phyloP scores from a whole-genome alignment of 2,329 filamentous ascomycete species.

The Trichoderma semiorbis region DNA sequence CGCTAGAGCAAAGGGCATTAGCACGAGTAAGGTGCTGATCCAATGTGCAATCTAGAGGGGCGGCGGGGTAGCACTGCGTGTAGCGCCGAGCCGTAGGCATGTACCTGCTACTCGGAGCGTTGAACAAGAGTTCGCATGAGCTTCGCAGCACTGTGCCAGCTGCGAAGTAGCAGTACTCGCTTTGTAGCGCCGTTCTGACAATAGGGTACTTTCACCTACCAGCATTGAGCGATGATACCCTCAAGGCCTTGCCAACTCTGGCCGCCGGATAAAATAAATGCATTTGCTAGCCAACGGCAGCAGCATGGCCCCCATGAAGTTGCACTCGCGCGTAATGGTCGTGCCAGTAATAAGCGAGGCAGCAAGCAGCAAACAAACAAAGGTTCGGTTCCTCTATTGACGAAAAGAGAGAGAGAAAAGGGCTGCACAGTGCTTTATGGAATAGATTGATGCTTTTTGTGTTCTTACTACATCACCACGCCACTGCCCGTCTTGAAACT shows the following conservation, averaged over 20 bases:
- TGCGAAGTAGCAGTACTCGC: not conserved
- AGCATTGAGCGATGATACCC: constrained; percentile 11
- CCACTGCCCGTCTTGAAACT: constrained; percentile 5
- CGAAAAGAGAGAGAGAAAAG: not conserved
- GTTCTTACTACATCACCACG: not conserved
- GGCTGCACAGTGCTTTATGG: not conserved
- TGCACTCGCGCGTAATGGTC: not conserved
- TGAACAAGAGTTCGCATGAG: not conserved
- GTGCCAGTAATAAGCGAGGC: not conserved
- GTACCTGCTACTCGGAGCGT: constrained; percentile 11
- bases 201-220: not conserved
- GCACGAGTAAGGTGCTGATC: constrained; percentile 14
- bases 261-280: constrained; percentile 7
- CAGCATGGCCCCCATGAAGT: constrained; percentile 10
- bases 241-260: not conserved
- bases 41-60: constrained; percentile 17
- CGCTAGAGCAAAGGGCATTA: constrained; percentile 9
- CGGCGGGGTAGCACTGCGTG: constrained; percentile 13
- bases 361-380: not conserved
- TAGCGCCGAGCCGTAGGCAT: constrained; percentile 6
- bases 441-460: not conserved
- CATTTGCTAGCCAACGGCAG: not conserved
- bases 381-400: not conserved
- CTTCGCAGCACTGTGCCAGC: not conserved
- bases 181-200: not conserved